Evolutionary conservation across 2,329 filamentous ascomycete genomes (phyloP).

Genomic region (Colletotrichum siamense): DNA sequence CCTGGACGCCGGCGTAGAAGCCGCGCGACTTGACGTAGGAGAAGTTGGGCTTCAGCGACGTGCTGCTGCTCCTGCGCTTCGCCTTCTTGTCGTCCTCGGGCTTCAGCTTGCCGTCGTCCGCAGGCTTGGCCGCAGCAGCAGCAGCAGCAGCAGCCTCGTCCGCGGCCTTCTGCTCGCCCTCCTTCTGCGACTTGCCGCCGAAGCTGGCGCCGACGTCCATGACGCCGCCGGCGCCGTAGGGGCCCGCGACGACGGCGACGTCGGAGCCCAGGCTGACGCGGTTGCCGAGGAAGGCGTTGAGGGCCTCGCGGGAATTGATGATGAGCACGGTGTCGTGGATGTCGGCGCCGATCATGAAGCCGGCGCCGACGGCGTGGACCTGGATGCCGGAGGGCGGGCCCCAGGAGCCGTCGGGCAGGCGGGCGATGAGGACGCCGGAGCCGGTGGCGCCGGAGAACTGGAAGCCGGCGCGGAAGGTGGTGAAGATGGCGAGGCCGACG

Average conservation of each 20-base stretch:
- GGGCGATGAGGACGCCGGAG: conserved; percentile 68
- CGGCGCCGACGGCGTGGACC: conserved; percentile 79
- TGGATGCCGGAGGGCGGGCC: conserved; percentile 84
- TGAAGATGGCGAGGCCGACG: conserved; percentile 75
- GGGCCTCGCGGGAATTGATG: conserved; percentile 78
- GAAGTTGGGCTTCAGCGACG: conserved; percentile 48
- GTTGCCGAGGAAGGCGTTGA: conserved; percentile 78
- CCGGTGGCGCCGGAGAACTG: conserved; percentile 71
- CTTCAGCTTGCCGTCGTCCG: conserved; percentile 38
- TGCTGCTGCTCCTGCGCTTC: conserved; percentile 23
- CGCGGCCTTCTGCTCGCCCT: conserved; percentile 20
- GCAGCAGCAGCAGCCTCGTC: background rate
- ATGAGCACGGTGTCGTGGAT: conserved; percentile 91
- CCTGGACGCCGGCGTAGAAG: conserved; percentile 84
- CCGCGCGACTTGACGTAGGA: conserved; percentile 87
- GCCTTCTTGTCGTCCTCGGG: conserved; percentile 40
- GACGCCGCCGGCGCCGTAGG: conserved; percentile 73
- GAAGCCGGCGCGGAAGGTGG: conserved; percentile 70
- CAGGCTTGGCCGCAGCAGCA: conserved; percentile 6
- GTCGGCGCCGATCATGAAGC: conserved; percentile 82
- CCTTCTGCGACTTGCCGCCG: conserved; percentile 18
- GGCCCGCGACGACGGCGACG: conserved; percentile 74
- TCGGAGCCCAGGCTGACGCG: conserved; percentile 81
- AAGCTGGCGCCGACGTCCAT: conserved; percentile 61
- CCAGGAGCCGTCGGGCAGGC: conserved; percentile 71